Evolutionary conservation across 148 eudicot species (phyloP).

Genomic region (Tetragonia tetragonoides): DNA sequence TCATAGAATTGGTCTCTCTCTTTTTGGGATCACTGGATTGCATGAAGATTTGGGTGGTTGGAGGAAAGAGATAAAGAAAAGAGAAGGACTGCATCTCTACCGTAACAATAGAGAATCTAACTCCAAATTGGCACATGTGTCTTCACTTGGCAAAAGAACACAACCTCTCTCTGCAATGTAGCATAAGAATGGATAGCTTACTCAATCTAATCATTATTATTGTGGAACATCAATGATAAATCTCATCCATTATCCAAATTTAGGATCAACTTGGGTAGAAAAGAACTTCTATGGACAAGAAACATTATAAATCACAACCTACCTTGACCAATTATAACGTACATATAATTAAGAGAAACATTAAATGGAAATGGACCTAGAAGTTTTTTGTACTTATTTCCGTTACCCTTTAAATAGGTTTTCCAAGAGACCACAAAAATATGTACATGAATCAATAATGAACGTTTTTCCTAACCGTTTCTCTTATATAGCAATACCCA

Average conservation of each 20-base stretch:
- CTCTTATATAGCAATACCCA: background rate
- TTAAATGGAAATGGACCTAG: slow-evolving; percentile 11
- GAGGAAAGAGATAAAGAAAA: too few species aligned
- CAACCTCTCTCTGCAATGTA: too few species aligned
- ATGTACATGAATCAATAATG: slow-evolving; percentile 11
- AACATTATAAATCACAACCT: slow-evolving; percentile 14
- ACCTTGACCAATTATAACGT: slow-evolving; percentile 1
- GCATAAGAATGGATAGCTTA: too few species aligned
- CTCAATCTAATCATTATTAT: too few species aligned
- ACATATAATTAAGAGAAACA: background rate
- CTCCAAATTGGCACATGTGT: too few species aligned
- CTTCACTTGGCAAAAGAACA: too few species aligned
- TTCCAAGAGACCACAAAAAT: background rate
- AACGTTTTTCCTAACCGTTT: slow-evolving; percentile 9
- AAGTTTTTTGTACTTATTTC: background rate
- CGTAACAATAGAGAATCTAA: too few species aligned
- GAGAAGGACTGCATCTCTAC: too few species aligned
- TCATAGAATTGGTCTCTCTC: too few species aligned
- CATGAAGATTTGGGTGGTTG: too few species aligned
- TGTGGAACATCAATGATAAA: too few species aligned
- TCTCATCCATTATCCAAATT: background rate
- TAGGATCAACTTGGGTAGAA: background rate
- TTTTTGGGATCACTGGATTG: too few species aligned
- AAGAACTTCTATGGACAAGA: slow-evolving; percentile 5
- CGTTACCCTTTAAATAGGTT: background rate